Conservation (phyloP, 163 green algal species). For the Volvox carteri region DNA sequence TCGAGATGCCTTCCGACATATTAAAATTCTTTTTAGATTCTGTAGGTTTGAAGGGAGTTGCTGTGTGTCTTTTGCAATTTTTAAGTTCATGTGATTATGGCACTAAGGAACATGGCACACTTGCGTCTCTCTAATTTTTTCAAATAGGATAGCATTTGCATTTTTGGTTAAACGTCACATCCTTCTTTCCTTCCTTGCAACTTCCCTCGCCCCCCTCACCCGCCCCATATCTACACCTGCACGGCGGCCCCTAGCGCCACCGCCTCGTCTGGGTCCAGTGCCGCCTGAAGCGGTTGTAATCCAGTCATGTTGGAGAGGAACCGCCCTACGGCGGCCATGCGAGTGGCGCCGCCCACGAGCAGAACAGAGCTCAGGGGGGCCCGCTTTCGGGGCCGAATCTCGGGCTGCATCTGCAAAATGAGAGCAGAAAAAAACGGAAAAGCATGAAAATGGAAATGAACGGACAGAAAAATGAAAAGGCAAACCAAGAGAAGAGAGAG, state of each 20-base stretch:
- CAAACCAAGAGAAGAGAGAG: background rate
- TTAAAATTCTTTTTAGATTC: too few species aligned
- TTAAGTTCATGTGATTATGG: too few species aligned
- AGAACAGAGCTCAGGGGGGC: conserved; percentile 78
- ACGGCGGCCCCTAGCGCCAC: conserved; percentile 92
- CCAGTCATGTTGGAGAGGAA: conserved; percentile 95
- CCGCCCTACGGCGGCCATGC: conserved; percentile 83
- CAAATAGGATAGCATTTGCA: too few species aligned
- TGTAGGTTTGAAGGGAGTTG: too few species aligned
- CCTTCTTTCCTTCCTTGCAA: too few species aligned
- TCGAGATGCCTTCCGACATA: too few species aligned
- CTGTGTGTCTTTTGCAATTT: too few species aligned
- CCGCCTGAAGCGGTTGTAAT: conserved; percentile 63
- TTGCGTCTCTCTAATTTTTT: too few species aligned
- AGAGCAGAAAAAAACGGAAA: background rate
- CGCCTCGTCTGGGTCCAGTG: conserved; percentile 89
- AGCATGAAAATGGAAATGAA: background rate
- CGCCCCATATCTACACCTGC: conserved; percentile 38
- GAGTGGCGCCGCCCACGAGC: conserved; percentile 92
- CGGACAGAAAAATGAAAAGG: too few species aligned
- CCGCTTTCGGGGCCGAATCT: conserved; percentile 80
- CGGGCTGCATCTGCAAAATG: conserved; percentile 61
- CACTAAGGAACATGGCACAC: too few species aligned
- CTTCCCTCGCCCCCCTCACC: background rate
- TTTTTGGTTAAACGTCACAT: too few species aligned